Evolutionary conservation across 331 rosid genomes (phyloP).

Genomic region (Malus hybrid): DNA sequence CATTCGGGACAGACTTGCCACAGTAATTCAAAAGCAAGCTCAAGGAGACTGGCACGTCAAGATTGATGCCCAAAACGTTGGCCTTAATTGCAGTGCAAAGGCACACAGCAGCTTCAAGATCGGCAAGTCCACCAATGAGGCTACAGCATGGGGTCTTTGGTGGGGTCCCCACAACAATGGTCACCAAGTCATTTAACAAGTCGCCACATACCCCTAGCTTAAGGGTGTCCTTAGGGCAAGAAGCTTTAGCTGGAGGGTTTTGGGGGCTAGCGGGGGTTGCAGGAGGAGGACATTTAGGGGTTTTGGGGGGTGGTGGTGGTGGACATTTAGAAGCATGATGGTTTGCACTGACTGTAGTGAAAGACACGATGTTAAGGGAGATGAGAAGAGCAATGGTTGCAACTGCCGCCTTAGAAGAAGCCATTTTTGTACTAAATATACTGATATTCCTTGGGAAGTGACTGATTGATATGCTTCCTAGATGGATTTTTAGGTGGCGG

Average conservation of each 20-base stretch:
- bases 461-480: background rate
- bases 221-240: conserved; percentile 37
- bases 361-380: conserved; percentile 14
- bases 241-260: background rate
- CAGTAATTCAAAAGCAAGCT: conserved; percentile 55
- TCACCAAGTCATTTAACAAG: conserved; percentile 35
- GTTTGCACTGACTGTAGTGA: conserved; percentile 7
- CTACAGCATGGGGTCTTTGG: conserved; percentile 53
- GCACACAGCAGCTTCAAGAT: conserved; percentile 75
- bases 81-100: conserved; percentile 82
- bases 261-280: background rate
- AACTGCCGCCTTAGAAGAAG: conserved; percentile 13
- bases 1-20: conserved; percentile 26
- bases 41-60: conserved; percentile 48
- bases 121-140: conserved; percentile 44
- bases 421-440: background rate
- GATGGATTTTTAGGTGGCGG: background rate
- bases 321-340: too few species aligned
- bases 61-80: conserved; percentile 50
- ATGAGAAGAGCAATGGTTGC: conserved; percentile 14
- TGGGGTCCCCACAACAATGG: conserved; percentile 49
- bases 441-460: background rate
- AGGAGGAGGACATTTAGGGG: background rate
- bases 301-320: too few species aligned
- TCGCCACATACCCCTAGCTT: conserved; percentile 67